Evolutionary conservation across 352 stramenopile species (phyloP).

Genomic region (Phytophthora aleatoria): DNA sequence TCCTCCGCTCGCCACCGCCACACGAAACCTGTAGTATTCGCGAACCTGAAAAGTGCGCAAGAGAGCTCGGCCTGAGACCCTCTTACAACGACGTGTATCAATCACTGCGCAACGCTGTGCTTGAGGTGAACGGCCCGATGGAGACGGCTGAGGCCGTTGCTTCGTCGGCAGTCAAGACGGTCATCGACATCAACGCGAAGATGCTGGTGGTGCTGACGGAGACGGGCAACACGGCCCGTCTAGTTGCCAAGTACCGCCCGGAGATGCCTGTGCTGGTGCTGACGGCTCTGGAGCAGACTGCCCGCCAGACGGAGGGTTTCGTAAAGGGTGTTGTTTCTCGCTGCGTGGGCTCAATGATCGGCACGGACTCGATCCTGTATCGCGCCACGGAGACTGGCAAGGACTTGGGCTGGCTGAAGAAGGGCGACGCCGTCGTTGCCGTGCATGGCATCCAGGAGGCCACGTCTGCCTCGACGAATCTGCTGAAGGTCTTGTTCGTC

Average conservation of each 20-base stretch:
- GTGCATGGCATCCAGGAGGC: slow-evolving; percentile 91
- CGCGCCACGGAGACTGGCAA: slow-evolving; percentile 87
- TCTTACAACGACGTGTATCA: slow-evolving; percentile 86
- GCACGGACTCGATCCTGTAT: slow-evolving; percentile 91
- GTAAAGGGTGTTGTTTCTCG: slow-evolving; percentile 68
- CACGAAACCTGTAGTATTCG: too few relatives aligned
- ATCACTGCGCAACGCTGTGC: slow-evolving; percentile 73
- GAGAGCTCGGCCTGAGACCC: too few relatives aligned
- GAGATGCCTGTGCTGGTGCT: slow-evolving; percentile 74
- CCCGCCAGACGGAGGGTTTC: slow-evolving; percentile 71
- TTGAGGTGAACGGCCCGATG: slow-evolving; percentile 68
- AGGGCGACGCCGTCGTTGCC: slow-evolving; percentile 87
- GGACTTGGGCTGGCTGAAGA: slow-evolving; percentile 87
- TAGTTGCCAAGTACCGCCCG: slow-evolving; percentile 96
- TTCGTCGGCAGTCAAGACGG: slow-evolving; percentile 97
- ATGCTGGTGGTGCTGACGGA: slow-evolving; percentile 97
- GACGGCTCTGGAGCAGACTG: slow-evolving; percentile 56
- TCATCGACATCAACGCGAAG: slow-evolving; percentile 96
- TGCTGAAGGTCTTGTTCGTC: slow-evolving; percentile 78
- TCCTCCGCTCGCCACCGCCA: too few relatives aligned
- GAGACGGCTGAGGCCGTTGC: slow-evolving; percentile 94
- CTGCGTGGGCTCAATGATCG: slow-evolving; percentile 88
- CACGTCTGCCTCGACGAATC: slow-evolving; percentile 89
- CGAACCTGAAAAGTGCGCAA: too few relatives aligned
- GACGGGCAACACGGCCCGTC: slow-evolving; percentile 91